Evolutionary conservation across 2,329 filamentous ascomycete genomes (phyloP).

Genomic region (Ophiostoma novo-ulmi): DNA sequence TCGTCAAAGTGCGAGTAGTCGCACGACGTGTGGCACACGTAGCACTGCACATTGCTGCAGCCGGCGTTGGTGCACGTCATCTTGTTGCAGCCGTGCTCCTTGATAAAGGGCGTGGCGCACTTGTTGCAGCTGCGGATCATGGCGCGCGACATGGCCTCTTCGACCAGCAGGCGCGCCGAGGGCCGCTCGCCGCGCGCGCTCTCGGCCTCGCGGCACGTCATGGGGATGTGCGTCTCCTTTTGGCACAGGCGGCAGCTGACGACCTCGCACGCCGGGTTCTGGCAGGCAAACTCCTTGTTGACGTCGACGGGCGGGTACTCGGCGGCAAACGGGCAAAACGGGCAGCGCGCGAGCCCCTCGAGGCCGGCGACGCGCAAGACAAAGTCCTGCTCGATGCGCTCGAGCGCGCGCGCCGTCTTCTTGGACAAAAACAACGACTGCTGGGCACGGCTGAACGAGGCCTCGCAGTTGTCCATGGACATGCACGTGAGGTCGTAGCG

Average conservation of each 20-base stretch:
- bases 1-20: constrained; percentile 69
- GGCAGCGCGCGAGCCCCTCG: constrained; percentile 68
- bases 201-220: constrained; percentile 63
- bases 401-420: constrained; percentile 56
- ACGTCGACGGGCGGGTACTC: constrained; percentile 63
- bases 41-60: constrained; percentile 55
- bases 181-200: constrained; percentile 51
- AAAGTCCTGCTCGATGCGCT: constrained; percentile 65
- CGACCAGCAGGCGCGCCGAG: constrained; percentile 60
- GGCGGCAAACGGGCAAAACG: constrained; percentile 76
- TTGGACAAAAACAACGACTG: constrained; percentile 54
- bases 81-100: constrained; percentile 76
- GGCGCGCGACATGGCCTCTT: constrained; percentile 79
- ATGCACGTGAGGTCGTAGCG: constrained; percentile 67
- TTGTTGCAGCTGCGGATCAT: constrained; percentile 71
- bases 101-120: constrained; percentile 70
- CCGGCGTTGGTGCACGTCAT: constrained; percentile 61
- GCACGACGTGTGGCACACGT: constrained; percentile 64
- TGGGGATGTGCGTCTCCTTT: constrained; percentile 63
- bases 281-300: constrained; percentile 69
- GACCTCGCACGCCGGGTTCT: constrained; percentile 58
- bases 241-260: constrained; percentile 65
- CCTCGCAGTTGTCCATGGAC: constrained; percentile 61
- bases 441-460: constrained; percentile 42
- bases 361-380: constrained; percentile 64